Evolutionary conservation across 2,329 filamentous ascomycete species (phyloP).

Genomic region (Fusarium sp.): DNA sequence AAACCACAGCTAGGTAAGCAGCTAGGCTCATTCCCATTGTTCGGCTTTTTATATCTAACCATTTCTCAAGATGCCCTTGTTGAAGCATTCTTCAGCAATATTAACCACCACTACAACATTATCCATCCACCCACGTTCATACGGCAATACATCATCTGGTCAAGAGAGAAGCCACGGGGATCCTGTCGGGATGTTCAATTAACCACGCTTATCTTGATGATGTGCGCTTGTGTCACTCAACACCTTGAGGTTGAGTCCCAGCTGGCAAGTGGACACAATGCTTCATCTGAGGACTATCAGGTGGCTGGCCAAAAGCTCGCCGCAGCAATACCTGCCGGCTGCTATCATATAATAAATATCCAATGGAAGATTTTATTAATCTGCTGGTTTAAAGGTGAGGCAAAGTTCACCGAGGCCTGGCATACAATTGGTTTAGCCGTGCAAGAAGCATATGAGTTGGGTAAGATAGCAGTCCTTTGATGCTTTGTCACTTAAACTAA

Average conservation of each 20-base stretch:
- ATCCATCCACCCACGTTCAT: slow-evolving; percentile 13
- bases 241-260: slow-evolving; percentile 3
- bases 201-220: slow-evolving; percentile 19
- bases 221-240: slow-evolving; percentile 21
- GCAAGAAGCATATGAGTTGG: slow-evolving; percentile 23
- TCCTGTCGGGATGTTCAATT: slow-evolving; percentile 12
- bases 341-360: slow-evolving; percentile 8
- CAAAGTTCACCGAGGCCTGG: slow-evolving; percentile 20
- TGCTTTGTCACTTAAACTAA: background rate
- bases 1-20: slow-evolving; percentile 8
- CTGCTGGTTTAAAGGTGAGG: slow-evolving; percentile 24
- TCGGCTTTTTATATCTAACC: background rate
- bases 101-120: slow-evolving; percentile 30
- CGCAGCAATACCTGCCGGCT: background rate
- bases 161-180: background rate
- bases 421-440: slow-evolving; percentile 13
- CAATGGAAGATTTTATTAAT: slow-evolving; percentile 23
- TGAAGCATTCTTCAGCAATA: slow-evolving; percentile 24
- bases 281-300: slow-evolving; percentile 1
- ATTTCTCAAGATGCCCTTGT: slow-evolving; percentile 5
- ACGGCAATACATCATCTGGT: slow-evolving; percentile 17
- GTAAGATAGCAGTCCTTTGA: background rate
- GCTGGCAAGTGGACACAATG: background rate
- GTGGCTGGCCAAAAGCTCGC: background rate
- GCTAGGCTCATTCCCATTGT: background rate